Evolutionary conservation across 1,284 basidiomycete genomes (phyloP), one percentile per base, ranked within the genome.

Genomic region (Irpex lacteus): DNA sequence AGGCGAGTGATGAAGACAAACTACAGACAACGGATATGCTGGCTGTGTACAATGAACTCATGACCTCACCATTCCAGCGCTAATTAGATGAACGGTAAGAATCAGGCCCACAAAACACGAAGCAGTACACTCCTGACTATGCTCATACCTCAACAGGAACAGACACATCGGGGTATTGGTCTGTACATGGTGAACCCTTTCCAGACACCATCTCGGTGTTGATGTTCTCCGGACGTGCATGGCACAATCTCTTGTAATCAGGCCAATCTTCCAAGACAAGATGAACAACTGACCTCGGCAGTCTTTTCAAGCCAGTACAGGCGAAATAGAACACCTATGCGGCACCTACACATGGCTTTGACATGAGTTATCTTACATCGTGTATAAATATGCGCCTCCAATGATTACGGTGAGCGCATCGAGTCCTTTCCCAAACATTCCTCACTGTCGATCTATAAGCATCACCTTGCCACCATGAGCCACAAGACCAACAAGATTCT

Each of bases 401-500:
- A 34, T 34, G 32, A 34, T 34, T 34, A 6, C 32, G 6, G 32
- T 34, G 32, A 32, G 32, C 3, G 6, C 32, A 34, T 32, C 4
- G 9, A 13, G 0, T 32, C 52, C 52, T 19, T 19, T 19, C 19
- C 2, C 4, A 53, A 19, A 53, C 52, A 8, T 21, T 34, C 9
- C 52, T 19, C 13, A 19, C 52, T 9, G 4, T 32, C 26, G 11
- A 53, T 32, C 5, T 19, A 34, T 4, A 19, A 19, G 26, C 19
- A 53, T 53, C 18, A 26, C 47, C 6, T 47, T 0, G n/a, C 59
- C 4, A 19, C 0, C 56, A 47, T 47, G 40, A 58, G n/a, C 56
- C 21, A n/a, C 32, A 53, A 56, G 60, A 52, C 9, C 26, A 58
- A 34, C 32, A 53, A 61, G 50, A 52, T 62, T 19, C 52, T 62